These are phyloP conservation scores for Stachybotrys elegans DNA, from an alignment of 2,329 filamentous ascomycete species.

Conservation along the genomic window DNA sequence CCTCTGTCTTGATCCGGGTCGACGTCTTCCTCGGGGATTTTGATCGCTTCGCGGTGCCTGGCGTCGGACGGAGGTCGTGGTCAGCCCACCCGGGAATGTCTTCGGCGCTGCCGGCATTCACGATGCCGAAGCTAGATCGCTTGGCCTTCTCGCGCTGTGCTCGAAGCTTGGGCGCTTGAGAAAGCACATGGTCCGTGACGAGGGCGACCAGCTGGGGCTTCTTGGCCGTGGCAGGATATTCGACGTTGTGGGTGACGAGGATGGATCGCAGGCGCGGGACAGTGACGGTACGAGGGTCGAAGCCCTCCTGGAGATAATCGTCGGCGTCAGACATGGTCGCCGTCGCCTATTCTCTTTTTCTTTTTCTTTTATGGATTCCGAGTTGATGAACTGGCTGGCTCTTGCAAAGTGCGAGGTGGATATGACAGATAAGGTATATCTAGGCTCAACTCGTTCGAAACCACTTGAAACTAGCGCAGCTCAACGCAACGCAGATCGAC, in stretches of 20 bases:
- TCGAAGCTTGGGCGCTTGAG: conserved; percentile 73
- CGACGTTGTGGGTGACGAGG: conserved; percentile 80
- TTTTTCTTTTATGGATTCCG: too few species aligned
- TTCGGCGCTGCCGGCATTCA: conserved; percentile 61
- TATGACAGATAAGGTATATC: too few species aligned
- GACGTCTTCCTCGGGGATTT: conserved; percentile 51
- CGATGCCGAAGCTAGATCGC: conserved; percentile 82
- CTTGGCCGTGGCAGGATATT: conserved; percentile 85
- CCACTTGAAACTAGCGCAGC: too few species aligned
- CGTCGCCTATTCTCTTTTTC: too few species aligned
- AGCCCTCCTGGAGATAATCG: conserved; percentile 81
- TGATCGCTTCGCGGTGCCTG: conserved; percentile 45
- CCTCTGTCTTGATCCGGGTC: conserved; percentile 47
- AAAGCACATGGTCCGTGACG: conserved; percentile 72
- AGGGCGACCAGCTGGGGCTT: conserved; percentile 83
- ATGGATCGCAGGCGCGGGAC: conserved; percentile 87
- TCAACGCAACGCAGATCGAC: too few species aligned
- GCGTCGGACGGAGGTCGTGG: conserved; percentile 48
- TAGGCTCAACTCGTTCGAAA: too few species aligned
- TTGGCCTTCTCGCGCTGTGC: conserved; percentile 72
- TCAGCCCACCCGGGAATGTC: conserved; percentile 59
- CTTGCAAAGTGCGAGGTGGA: too few species aligned
- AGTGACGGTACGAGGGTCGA: conserved; percentile 78
- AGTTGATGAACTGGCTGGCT: too few species aligned
- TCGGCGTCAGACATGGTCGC: conserved; percentile 69